Base-by-base conservation (phyloP, 371 early-diverging fungal genomes). In the Mortierella sp. region DNA sequence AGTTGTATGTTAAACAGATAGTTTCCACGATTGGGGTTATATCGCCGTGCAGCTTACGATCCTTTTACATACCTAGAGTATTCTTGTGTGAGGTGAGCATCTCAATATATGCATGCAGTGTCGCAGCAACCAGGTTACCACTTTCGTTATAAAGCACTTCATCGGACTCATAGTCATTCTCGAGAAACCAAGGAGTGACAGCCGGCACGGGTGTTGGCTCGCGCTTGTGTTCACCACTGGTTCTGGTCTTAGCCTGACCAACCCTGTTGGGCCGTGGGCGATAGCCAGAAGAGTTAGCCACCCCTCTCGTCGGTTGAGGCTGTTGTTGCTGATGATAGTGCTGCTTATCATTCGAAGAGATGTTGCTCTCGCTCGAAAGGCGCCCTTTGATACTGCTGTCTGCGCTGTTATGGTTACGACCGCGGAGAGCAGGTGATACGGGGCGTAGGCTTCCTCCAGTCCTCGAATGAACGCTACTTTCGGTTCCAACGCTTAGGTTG, bases 31-130 rank as follows among this genome's bases (percentile, higher is more conserved):
- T n/a, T n/a, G n/a, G n/a, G n/a, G n/a, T n/a, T n/a, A n/a, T n/a
- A n/a, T n/a, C n/a, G n/a, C n/a, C n/a, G n/a, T n/a, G n/a, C n/a
- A n/a, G n/a, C n/a, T n/a, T n/a, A n/a, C n/a, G 27, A 49, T 24
- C 5, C 19, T 1, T 24, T 49, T 1, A 49, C 15, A 4, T 70
- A 70, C 70, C 70, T 43, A 67, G 73, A 3, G 58, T 31, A 9
- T 23, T 60, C 56, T 63, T 66, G 51, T 72, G 73, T 0, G 73
- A 67, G 7, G 73, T 73, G 17, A 73, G 54, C 50, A 73, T 62
- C 32, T 73, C 73, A 21, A 73, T 62, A 31, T 54, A 67, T 8
- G 67, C 73, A 2, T 73, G 67, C 49, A 73, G n/a, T 2, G 67
- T 67, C 3, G 63, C 73, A n/a, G 67, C 73, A 2, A 57, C 57